Percentiles rank a stretch among this genome's conserved stretches.
phyloP scores from a whole-genome alignment of 805 yeast species.

The Ogataea neopini region DNA sequence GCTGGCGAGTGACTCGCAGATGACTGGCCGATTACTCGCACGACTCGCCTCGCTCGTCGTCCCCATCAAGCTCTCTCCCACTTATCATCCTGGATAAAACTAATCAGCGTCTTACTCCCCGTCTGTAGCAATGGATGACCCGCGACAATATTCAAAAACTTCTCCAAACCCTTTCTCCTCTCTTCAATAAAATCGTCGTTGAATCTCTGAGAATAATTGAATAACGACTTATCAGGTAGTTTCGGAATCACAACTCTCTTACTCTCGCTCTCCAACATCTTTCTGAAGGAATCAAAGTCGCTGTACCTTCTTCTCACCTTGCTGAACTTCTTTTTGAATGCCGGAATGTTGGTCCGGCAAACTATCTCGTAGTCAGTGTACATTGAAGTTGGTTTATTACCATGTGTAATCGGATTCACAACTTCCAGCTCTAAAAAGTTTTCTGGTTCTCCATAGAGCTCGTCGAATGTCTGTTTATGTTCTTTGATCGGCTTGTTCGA shows the following conservation, averaged over 20 bases:
- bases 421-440: slow-evolving; percentile 92
- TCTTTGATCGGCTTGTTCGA: slow-evolving; percentile 27
- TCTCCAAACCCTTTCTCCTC: slow-evolving; percentile 80
- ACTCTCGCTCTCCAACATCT: slow-evolving; percentile 71
- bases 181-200: slow-evolving; percentile 81
- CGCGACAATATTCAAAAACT: slow-evolving; percentile 74
- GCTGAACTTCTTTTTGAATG: slow-evolving; percentile 64
- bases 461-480: slow-evolving; percentile 66
- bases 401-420: slow-evolving; percentile 76
- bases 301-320: slow-evolving; percentile 83
- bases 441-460: slow-evolving; percentile 92
- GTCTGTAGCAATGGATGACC: slow-evolving; percentile 94
- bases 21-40: no score
- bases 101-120: slow-evolving; percentile 72
- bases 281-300: slow-evolving; percentile 83
- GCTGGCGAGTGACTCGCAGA: no score
- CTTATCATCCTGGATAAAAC: slow-evolving; percentile 83
- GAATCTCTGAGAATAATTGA: slow-evolving; percentile 66
- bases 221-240: slow-evolving; percentile 78
- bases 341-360: slow-evolving; percentile 89
- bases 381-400: slow-evolving; percentile 51
- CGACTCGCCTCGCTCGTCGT: no score
- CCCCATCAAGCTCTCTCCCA: slow-evolving; percentile 54
- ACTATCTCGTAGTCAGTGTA: slow-evolving; percentile 91
- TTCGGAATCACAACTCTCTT: slow-evolving; percentile 81